These are phyloP conservation scores for Fusarium brevicatenulatum DNA, from an alignment of 2,329 filamentous ascomycete genomes.

Conservation along the genomic window DNA sequence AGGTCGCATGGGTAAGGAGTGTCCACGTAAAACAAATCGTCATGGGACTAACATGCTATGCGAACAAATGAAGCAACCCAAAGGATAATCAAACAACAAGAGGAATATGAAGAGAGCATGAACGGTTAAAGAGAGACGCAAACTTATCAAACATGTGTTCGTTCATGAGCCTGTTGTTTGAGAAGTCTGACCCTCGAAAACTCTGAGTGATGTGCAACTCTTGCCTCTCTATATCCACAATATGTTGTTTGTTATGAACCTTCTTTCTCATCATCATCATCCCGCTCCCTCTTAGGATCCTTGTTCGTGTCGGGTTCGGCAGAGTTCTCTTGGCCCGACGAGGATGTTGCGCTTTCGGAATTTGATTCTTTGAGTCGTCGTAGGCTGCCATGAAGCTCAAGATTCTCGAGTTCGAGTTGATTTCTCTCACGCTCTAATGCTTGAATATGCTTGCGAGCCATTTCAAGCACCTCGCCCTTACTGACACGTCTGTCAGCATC, in stretches of 20 bases:
- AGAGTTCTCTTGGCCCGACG: conserved; percentile 24
- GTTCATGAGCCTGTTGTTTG: not conserved
- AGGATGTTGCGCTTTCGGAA: conserved; percentile 11
- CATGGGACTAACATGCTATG: not conserved
- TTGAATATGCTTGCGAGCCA: conserved; percentile 44
- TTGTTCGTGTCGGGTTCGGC: conserved; percentile 25
- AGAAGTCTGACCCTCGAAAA: not conserved
- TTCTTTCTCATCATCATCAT: conserved; percentile 1
- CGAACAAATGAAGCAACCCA: conserved; percentile 2
- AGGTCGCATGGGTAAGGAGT: not conserved
- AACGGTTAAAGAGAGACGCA: not conserved
- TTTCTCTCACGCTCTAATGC: conserved; percentile 39
- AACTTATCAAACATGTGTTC: not conserved
- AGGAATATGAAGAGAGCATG: not conserved
- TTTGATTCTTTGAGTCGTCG: conserved; percentile 30
- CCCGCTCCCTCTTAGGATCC: conserved; percentile 19
- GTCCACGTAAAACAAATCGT: not conserved
- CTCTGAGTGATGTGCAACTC: not conserved
- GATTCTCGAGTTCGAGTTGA: conserved; percentile 39
- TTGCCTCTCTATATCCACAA: not conserved
- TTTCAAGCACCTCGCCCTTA: conserved; percentile 45
- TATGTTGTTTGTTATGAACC: not conserved
- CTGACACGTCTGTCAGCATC: conserved; percentile 42
- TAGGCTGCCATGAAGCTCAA: conserved; percentile 41
- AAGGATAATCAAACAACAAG: conserved; percentile 21